Conservation (phyloP, 2,329 filamentous ascomycete species). For the Podosphaera aphanis region DNA sequence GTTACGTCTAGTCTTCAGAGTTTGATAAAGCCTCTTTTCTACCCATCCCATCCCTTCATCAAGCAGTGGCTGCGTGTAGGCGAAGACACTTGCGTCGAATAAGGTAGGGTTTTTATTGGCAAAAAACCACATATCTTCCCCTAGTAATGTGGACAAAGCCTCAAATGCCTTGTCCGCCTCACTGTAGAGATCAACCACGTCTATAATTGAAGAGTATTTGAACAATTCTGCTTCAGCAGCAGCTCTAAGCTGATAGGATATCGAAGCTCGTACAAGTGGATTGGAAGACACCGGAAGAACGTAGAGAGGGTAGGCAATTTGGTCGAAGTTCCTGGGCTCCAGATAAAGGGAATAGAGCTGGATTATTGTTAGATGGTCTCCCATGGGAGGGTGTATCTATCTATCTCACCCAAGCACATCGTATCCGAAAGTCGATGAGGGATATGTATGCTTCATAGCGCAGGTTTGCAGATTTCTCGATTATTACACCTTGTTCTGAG, state of each 20-base stretch:
- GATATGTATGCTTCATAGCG: conserved; percentile 49
- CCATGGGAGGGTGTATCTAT: not conserved
- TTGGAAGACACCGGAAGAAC: conserved; percentile 40
- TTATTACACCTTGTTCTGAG: conserved; percentile 23
- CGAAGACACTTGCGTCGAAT: conserved; percentile 76
- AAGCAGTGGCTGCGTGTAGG: conserved; percentile 65
- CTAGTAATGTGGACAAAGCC: conserved; percentile 35
- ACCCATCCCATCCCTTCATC: conserved; percentile 34
- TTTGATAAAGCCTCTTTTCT: conserved; percentile 32
- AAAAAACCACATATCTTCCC: conserved; percentile 37
- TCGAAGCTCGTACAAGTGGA: conserved; percentile 33
- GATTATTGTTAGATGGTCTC: not conserved
- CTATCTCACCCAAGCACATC: conserved; percentile 55
- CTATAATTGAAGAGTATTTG: conserved; percentile 33
- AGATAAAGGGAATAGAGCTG: conserved; percentile 68
- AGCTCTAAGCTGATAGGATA: conserved; percentile 41
- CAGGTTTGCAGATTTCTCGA: conserved; percentile 25
- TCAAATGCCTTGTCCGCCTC: conserved; percentile 38
- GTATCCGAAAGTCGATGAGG: conserved; percentile 53
- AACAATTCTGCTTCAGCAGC: conserved; percentile 57
- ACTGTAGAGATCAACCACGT: conserved; percentile 30
- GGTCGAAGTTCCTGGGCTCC: conserved; percentile 35
- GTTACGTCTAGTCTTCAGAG: conserved; percentile 32
- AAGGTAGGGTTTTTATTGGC: conserved; percentile 31
- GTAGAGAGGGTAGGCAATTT: conserved; percentile 50